These are phyloP conservation scores for Mayamaea pseudoterrestris DNA, from an alignment of 108 stramenopile species.

Conservation along the genomic window DNA sequence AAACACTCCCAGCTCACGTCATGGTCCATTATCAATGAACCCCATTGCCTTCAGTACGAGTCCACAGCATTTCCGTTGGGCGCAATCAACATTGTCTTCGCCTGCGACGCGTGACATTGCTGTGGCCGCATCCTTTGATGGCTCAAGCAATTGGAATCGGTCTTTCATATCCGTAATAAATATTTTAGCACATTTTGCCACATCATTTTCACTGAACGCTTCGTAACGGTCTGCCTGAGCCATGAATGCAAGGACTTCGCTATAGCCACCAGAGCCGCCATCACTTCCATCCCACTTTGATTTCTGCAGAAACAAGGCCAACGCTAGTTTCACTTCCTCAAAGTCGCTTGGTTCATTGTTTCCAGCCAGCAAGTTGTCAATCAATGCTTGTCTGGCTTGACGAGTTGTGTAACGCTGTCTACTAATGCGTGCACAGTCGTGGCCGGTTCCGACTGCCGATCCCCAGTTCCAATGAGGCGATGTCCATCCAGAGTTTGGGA, in stretches of 20 bases:
- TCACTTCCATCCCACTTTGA: conserved; percentile 45
- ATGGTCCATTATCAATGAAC: conserved; percentile 44
- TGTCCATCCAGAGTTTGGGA: conserved; percentile 59
- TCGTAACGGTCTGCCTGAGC: conserved; percentile 61
- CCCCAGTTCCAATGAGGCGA: conserved; percentile 75
- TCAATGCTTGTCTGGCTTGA: conserved; percentile 23
- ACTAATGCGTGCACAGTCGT: conserved; percentile 70
- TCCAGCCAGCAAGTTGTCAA: conserved; percentile 31
- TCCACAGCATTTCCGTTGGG: conserved; percentile 42
- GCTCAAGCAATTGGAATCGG: conserved; percentile 23
- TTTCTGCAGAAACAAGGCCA: conserved; percentile 55
- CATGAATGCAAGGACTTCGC: conserved; percentile 45
- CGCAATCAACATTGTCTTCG: conserved; percentile 27
- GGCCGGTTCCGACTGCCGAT: conserved; percentile 60
- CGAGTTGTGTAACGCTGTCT: conserved; percentile 31
- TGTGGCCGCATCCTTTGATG: conserved; percentile 12
- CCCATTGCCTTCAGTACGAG: conserved; percentile 64
- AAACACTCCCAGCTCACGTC: no score
- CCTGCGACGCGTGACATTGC: conserved; percentile 24
- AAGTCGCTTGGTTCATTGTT: conserved; percentile 15
- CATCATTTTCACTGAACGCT: conserved; percentile 19
- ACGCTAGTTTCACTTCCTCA: conserved; percentile 72
- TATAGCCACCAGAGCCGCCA: conserved; percentile 42
- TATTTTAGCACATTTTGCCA: conserved; percentile 13
- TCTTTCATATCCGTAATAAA: conserved; percentile 49